phyloP scores from a whole-genome alignment of 768 basidiomycete genomes.

The Lenzites betulinus region DNA sequence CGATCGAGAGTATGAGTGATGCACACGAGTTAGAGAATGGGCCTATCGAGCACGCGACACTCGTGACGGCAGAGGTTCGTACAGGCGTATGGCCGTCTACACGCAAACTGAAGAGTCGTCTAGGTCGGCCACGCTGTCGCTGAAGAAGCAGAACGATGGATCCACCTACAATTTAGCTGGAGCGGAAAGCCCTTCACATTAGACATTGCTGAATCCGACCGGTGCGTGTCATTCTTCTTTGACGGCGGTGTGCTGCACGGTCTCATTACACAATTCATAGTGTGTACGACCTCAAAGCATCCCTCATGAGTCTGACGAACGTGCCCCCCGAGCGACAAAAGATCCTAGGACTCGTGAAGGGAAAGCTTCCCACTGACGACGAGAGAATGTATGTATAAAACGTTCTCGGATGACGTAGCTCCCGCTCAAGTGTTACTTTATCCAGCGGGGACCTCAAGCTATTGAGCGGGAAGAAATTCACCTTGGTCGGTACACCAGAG shows the following conservation, averaged over 20 bases:
- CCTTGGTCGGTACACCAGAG: constrained; percentile 83
- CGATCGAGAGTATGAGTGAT: not conserved
- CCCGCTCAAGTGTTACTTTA: constrained; percentile 7
- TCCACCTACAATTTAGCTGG: constrained; percentile 71
- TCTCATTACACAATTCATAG: constrained; percentile 42
- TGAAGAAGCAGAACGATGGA: constrained; percentile 45
- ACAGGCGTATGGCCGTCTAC: too few species aligned
- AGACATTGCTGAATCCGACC: constrained; percentile 75
- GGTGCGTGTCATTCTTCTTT: constrained; percentile 40
- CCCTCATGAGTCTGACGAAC: constrained; percentile 65
- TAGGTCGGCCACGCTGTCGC: not conserved
- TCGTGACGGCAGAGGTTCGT: constrained; percentile 3
- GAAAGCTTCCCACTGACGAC: constrained; percentile 78
- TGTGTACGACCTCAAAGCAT: constrained; percentile 77
- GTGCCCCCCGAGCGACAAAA: constrained; percentile 88
- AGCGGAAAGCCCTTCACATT: constrained; percentile 66
- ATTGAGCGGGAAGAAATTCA: constrained; percentile 69
- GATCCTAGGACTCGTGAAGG: constrained; percentile 82
- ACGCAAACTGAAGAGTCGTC: not conserved
- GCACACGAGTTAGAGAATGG: not conserved
- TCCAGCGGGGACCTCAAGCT: constrained; percentile 61
- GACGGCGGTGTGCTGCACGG: not conserved
- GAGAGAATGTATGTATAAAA: constrained; percentile 51
- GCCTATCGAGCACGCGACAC: not conserved
- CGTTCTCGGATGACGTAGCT: not conserved